Evolutionary conservation across 352 stramenopile genomes (phyloP).

Genomic region (Sclerospora graminicola): DNA sequence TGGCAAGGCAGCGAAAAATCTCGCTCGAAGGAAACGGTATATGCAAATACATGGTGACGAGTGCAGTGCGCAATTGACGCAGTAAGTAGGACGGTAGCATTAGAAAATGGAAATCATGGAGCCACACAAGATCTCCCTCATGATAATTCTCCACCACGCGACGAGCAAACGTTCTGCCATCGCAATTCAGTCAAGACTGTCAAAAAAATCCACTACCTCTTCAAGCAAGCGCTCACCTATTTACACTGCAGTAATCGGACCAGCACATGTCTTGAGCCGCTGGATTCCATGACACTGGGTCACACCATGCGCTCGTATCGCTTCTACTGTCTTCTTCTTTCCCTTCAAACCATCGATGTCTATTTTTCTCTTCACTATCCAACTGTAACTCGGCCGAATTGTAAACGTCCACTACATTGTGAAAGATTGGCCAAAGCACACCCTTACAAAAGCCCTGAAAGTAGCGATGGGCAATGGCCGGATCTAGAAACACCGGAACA

Average conservation of each 20-base stretch:
- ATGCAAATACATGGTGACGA: constrained; percentile 96
- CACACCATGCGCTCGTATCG: constrained; percentile 31
- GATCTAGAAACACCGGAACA: constrained; percentile 92
- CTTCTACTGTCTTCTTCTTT: constrained; percentile 4
- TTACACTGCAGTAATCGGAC: constrained; percentile 73
- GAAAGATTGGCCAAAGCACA: constrained; percentile 95
- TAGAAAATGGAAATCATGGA: constrained; percentile 97
- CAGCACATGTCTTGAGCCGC: constrained; percentile 68
- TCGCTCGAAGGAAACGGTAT: constrained; percentile 97
- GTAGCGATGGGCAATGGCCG: constrained; percentile 70
- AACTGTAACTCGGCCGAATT: constrained; percentile 61
- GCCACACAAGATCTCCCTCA: constrained; percentile 89
- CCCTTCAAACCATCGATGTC: constrained; percentile 6
- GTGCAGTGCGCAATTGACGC: constrained; percentile 81
- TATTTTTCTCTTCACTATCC: constrained; percentile 23
- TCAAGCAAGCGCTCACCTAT: constrained; percentile 14
- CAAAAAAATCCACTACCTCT: background rate
- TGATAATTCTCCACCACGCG: constrained; percentile 67
- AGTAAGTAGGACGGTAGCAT: constrained; percentile 95
- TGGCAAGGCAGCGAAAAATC: constrained; percentile 93
- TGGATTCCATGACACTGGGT: constrained; percentile 70
- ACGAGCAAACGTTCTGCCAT: constrained; percentile 29
- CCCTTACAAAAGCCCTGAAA: constrained; percentile 95
- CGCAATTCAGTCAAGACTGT: background rate
- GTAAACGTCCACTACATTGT: constrained; percentile 96